phyloP scores from a whole-genome alignment of 2,329 filamentous ascomycete species.

The Fusarium sp. region DNA sequence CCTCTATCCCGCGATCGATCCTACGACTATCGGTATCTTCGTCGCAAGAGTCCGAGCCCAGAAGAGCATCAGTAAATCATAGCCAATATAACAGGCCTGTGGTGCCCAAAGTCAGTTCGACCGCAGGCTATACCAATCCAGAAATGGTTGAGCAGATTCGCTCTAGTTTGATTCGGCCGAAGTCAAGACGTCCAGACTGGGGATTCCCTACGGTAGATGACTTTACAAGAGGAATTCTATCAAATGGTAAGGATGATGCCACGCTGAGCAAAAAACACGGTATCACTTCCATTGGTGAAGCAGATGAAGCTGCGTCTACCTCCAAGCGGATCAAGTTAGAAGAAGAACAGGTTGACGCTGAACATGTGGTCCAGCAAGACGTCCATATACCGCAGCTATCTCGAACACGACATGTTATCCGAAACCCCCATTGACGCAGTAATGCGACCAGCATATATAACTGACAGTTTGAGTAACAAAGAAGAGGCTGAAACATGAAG shows the following conservation, averaged over 20 bases:
- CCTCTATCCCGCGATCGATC: conserved; percentile 49
- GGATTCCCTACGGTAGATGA: conserved; percentile 43
- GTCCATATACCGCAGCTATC: not conserved
- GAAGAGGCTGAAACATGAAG: not conserved
- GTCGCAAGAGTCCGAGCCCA: conserved; percentile 14
- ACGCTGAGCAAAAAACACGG: conserved; percentile 1
- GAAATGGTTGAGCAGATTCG: conserved; percentile 47
- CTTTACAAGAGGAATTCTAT: conserved; percentile 38
- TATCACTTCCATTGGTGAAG: not conserved
- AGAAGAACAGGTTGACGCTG: not conserved
- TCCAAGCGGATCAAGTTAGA: conserved; percentile 33
- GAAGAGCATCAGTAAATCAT: conserved; percentile 23
- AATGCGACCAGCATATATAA: conserved; percentile 2
- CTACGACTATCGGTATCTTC: conserved; percentile 44
- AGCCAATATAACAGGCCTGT: conserved; percentile 43
- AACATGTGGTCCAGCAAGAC: not conserved
- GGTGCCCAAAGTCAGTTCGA: conserved; percentile 16
- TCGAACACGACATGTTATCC: conserved; percentile 1
- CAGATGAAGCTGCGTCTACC: not conserved
- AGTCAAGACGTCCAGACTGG: conserved; percentile 13
- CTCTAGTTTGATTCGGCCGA: conserved; percentile 36
- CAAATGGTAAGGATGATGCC: conserved; percentile 1
- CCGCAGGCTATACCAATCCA: conserved; percentile 17
- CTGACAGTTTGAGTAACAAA: not conserved
- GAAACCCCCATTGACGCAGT: conserved; percentile 28